These are phyloP conservation scores for Coemansia sp. DNA, from an alignment of 192 early-diverging fungal genomes.

Conservation along the genomic window DNA sequence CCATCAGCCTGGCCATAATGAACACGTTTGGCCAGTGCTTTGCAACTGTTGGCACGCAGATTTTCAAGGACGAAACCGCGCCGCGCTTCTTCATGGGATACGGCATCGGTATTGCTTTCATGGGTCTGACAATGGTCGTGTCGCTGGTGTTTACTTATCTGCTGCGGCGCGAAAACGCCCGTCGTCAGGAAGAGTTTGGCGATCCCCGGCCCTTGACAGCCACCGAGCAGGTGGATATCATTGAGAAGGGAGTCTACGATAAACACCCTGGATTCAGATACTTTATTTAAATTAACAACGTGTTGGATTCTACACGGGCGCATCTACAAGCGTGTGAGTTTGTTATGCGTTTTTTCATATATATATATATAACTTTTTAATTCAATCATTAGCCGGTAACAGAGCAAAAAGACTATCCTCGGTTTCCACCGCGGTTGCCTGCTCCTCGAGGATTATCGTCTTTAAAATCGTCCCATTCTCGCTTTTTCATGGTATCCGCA, in stretches of 20 bases:
- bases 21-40: constrained; percentile 73
- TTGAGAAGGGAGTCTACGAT: constrained; percentile 43
- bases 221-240: constrained; percentile 38
- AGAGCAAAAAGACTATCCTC: constrained; percentile 19
- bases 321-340: too few species aligned
- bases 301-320: too few species aligned
- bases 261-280: constrained; percentile 43
- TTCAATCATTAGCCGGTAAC: background rate
- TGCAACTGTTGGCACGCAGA: constrained; percentile 72
- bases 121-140: constrained; percentile 53
- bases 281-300: background rate
- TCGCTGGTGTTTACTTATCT: constrained; percentile 57
- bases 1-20: constrained; percentile 66
- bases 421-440: constrained; percentile 62
- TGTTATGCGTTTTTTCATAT: too few species aligned
- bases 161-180: constrained; percentile 63
- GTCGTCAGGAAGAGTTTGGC: constrained; percentile 26
- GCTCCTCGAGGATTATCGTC: constrained; percentile 74
- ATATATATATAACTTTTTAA: background rate
- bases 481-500: constrained; percentile 80
- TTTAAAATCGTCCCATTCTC: constrained; percentile 92
- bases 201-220: constrained; percentile 25
- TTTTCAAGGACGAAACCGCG: constrained; percentile 66
- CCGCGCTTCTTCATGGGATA: constrained; percentile 60
- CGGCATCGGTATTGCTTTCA: constrained; percentile 54